Evolutionary conservation across 768 basidiomycete species (phyloP).

Genomic region (Podaxis sp.): DNA sequence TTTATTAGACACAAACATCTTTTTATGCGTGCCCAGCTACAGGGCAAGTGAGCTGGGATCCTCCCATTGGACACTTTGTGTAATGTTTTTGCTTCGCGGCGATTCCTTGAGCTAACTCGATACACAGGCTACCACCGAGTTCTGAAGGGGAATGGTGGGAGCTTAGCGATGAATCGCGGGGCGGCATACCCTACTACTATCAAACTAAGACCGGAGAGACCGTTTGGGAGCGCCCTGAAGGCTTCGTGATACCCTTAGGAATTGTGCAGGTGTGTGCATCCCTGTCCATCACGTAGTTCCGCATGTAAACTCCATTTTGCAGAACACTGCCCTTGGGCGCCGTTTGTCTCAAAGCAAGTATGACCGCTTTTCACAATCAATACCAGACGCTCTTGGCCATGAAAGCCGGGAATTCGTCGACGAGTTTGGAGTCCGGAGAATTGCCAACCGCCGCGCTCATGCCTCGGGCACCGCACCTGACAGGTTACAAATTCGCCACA

Average conservation of each 20-base stretch:
- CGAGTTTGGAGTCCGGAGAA: constrained; percentile 4
- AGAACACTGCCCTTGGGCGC: constrained; percentile 18
- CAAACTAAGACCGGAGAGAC: constrained; percentile 91
- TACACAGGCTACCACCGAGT: constrained; percentile 71
- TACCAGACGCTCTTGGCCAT: constrained; percentile 22
- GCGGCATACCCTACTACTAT: constrained; percentile 89
- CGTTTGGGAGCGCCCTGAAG: constrained; percentile 87
- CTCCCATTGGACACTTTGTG: constrained; percentile 88
- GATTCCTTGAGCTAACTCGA: constrained; percentile 20
- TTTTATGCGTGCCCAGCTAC: constrained; percentile 95
- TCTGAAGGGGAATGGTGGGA: constrained; percentile 97
- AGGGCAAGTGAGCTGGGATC: constrained; percentile 91
- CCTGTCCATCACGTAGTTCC: background rate
- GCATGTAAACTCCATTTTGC: background rate
- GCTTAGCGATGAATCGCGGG: constrained; percentile 77
- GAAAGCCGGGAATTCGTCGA: constrained; percentile 25
- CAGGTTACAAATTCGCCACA: constrained; percentile 24
- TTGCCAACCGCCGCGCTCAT: constrained; percentile 32
- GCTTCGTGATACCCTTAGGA: constrained; percentile 88
- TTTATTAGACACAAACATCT: constrained; percentile 49
- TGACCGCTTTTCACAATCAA: constrained; percentile 39
- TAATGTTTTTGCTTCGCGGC: constrained; percentile 34
- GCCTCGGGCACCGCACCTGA: constrained; percentile 28
- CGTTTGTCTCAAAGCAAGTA: constrained; percentile 29
- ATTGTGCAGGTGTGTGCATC: constrained; percentile 68